These are phyloP conservation scores for Clitopilus passeckerianus DNA, from an alignment of 768 basidiomycete species.

Conservation along the genomic window DNA sequence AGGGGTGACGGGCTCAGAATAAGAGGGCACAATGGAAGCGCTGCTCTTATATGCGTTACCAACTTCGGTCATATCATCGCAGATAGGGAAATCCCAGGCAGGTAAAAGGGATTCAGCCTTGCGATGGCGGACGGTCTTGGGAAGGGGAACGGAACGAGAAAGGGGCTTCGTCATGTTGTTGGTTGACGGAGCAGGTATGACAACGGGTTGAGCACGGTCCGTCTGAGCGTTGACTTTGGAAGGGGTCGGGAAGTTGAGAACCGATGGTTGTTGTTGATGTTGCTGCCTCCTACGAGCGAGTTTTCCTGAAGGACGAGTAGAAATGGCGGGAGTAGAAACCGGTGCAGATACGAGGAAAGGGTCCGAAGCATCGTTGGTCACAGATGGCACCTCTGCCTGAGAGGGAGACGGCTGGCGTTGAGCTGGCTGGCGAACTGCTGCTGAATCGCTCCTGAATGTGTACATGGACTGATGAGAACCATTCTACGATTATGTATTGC, in stretches of 20 bases:
- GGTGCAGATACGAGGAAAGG: constrained; percentile 14
- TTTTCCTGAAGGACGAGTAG: constrained; percentile 48
- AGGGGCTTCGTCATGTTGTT: constrained; percentile 19
- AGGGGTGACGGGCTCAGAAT: constrained; percentile 49
- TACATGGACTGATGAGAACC: neutral
- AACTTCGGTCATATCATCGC: constrained; percentile 64
- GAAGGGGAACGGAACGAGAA: constrained; percentile 49
- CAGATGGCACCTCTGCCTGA: constrained; percentile 56
- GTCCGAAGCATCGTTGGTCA: constrained; percentile 42
- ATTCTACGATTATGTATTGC: neutral
- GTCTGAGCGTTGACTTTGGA: constrained; percentile 1
- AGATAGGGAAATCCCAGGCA: constrained; percentile 51
- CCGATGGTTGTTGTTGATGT: constrained; percentile 14
- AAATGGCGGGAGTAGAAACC: constrained; percentile 33
- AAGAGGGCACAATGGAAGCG: constrained; percentile 23
- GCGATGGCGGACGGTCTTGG: constrained; percentile 24
- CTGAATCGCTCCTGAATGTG: constrained; percentile 3
- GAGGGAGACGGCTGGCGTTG: constrained; percentile 60
- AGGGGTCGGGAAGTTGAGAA: neutral
- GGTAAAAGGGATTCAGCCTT: constrained; percentile 9
- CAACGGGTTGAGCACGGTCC: constrained; percentile 8
- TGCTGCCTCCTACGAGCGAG: constrained; percentile 52
- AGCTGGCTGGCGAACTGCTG: constrained; percentile 33
- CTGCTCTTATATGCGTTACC: constrained; percentile 13
- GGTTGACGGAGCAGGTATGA: constrained; percentile 6